Base-by-base conservation (phyloP, 2,329 filamentous ascomycete genomes). In the Cladophialophora exuberans region DNA sequence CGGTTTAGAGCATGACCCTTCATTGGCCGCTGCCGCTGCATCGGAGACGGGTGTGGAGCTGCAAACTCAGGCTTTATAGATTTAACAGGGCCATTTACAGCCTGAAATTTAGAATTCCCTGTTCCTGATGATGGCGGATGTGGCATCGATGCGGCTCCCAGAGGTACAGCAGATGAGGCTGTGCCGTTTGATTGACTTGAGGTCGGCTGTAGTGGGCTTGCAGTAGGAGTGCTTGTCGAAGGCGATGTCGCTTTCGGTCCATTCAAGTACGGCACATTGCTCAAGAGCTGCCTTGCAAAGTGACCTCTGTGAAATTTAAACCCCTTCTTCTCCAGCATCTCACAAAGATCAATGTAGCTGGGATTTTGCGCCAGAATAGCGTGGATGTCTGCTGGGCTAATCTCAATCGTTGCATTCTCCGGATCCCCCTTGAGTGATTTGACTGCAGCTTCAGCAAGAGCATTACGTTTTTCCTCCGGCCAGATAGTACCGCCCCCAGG, bases 301-400 rank as follows among this genome's bases (percentile, higher is more conserved):
- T 72, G 68, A 4, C 78, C 75, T 50, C 80, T 72, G 58, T 83
- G 77, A 28, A 84, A 70, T 26, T 66, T 70, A 13, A 82, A 68
- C 0, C 77, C 78, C 61, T 72, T 72, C 1, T 61, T 64, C 57
- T 85, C 82, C 4, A 84, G 66, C 41, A 72, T 70, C 56, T 80
- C 74, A 62, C 82, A 85, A 2, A 84, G 67, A 46, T 80, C 73
- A 55, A 77, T 75, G 58, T 84, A 84, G 2, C 75, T 80, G 2
- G 81, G 80, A 59, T 83, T 83, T 6, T 68, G 64, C 45, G 82
- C 71, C 6, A 85, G 70, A 31, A 83, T 72, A 1, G 64, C 65
- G 18, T 76, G 65, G 7, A 84, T 69, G 17, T 75, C 67, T 7
- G 72, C 66, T 6, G 70, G 53, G 7, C 68, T 66, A 6, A 79